Evolutionary conservation across 768 basidiomycete genomes (phyloP).

Genomic region (Xerocomus spinulosus): DNA sequence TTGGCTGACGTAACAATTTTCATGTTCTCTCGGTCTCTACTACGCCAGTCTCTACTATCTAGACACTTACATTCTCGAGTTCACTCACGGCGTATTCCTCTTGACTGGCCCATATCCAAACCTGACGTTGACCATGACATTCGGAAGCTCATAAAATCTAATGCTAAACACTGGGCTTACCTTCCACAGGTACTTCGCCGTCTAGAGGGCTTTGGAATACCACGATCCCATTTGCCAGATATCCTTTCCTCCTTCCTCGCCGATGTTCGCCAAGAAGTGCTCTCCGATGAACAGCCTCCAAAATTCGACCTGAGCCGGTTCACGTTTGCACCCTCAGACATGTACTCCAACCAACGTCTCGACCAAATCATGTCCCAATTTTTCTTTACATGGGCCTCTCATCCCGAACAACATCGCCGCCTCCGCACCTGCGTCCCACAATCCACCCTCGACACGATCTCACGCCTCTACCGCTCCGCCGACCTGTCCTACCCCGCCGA

Average conservation of each 20-base stretch:
- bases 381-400: conserved; percentile 54
- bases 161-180: conserved; percentile 39
- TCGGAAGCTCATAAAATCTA: conserved; percentile 29
- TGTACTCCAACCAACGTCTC: conserved; percentile 24
- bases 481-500: conserved; percentile 48
- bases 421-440: conserved; percentile 27
- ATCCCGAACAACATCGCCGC: conserved; percentile 25
- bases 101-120: conserved; percentile 5
- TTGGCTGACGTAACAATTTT: background rate
- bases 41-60: no score
- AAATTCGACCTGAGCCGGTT: conserved; percentile 45
- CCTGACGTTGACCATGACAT: conserved; percentile 9
- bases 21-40: conserved; percentile 27
- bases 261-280: conserved; percentile 35
- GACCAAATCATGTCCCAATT: conserved; percentile 50
- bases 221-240: conserved; percentile 31
- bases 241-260: conserved; percentile 42
- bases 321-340: conserved; percentile 30
- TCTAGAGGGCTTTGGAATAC: conserved; percentile 48
- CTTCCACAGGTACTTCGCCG: conserved; percentile 33
- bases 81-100: background rate
- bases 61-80: background rate
- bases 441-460: conserved; percentile 37
- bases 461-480: conserved; percentile 34
- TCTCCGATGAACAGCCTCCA: conserved; percentile 15